Base-by-base conservation (phyloP, 2,329 filamentous ascomycete species). In the Aureobasidium leucospermi region DNA sequence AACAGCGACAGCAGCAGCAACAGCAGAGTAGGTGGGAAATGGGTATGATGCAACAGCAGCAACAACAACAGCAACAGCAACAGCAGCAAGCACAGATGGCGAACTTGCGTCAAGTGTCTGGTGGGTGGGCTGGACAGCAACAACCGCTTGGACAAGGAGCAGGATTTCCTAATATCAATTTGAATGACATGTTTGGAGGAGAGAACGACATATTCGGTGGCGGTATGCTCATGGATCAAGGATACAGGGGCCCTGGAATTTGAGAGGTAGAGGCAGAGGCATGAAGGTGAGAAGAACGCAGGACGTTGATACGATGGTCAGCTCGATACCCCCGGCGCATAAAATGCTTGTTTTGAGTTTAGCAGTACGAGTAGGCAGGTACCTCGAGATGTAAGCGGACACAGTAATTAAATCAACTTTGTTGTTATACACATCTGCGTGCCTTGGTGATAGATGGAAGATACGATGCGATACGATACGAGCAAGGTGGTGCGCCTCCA, bases 111-210 rank as follows among this genome's bases (percentile, higher is more conserved):
- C 47, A 64, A 13, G 63, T 67, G 59, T 60, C 65, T 7, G 66
- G 65, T 41, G 62, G 62, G 10, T 66, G 63, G 64, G 29, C 59
- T 39, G 47, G 51, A n/a, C 43, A 60, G 38, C 53, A 62, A 42
- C 56, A 62, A 51, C n/a, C 32, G 3, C n/a, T 61, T 11, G 16
- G 7, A 31, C 58, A 60, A 68, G 69, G 51, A 59, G 61, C 36
- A 64, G 67, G 45, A 55, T 62, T 70, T 65, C 60, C 70, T 48
- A 67, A 69, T 41, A 68, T 73, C 63, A 71, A 74, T 57, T 67
- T 73, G 15, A 67, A 71, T 39, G 67, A 70, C n/a, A 64, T 73
- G 10, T 73, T 73, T 47, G 71, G 71, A 36, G 70, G 70, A 2
- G 62, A 66, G 5, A 70, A 74, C 52, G 73, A 71, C 69, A 56